Base-by-base conservation (phyloP, 2,329 filamentous ascomycete species). In the Ascochyta clinopodiicola region DNA sequence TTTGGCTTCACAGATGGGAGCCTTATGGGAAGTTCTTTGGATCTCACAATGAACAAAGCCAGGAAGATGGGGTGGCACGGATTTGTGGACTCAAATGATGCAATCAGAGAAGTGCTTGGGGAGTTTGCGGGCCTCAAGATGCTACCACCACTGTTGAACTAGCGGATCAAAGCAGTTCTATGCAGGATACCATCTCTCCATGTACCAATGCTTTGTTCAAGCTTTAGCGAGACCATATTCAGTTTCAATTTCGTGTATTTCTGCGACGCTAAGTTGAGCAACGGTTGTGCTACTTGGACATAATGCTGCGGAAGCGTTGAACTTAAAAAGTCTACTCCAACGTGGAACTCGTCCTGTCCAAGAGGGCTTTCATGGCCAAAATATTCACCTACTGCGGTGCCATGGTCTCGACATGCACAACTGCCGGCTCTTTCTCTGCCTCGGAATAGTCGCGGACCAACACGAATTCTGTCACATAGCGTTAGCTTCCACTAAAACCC, bases 31-130 rank as follows among this genome's bases (percentile, higher is more conserved):
- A 67, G 61, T 1, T 60, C 63, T 10, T 2, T 67, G 55, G 37
- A 66, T 72, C 47, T 71, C 57, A 63, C 75, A 8, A 79, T 79
- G 76, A 78, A 78, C 55, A 82, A 82, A 63, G 75, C 76, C 27
- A 73, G 76, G 37, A 77, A 77, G 50, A 64, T 81, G 57, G 80
- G 80, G 0, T 82, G 77, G 74, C 75, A 75, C 55, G 80, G 80
- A 0, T 77, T 77, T 58, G 78, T 81, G 5, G 79, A 81, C 55
- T 78, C 77, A 2, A 63, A 71, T 21, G 78, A 82, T 52, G 76
- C 75, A 32, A 72, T 82, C 25, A 71, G 69, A 31, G 69, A 78
- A 59, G 77, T 78, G 6, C 72, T 80, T 49, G 60, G 68, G 2
- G 77, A 81, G 44, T 77, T 81, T 66, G 73, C 63, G 10, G 70